phyloP scores from a whole-genome alignment of 805 yeast genomes.

The Kuraishia hungarica region DNA sequence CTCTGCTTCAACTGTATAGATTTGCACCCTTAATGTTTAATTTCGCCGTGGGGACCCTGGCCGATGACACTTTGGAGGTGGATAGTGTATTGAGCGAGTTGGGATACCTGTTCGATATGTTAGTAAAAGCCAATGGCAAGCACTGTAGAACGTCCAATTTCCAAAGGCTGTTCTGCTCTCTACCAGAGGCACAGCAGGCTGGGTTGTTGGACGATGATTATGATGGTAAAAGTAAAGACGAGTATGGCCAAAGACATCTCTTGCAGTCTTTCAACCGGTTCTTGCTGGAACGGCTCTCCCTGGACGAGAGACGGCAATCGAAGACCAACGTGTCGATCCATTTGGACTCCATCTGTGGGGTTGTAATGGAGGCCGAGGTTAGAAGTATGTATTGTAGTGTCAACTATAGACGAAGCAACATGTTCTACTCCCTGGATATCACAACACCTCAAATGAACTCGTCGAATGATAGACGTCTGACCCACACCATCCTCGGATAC shows the following conservation, averaged over 20 bases:
- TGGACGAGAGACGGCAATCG: conserved; percentile 36
- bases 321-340: conserved; percentile 9
- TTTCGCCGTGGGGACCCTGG: conserved; percentile 45
- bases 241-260: conserved; percentile 31
- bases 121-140: conserved; percentile 67
- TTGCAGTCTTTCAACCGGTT: conserved; percentile 52
- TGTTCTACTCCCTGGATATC: conserved; percentile 34
- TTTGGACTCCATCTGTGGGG: conserved; percentile 27
- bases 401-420: conserved; percentile 23
- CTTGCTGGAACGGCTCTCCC: conserved; percentile 40
- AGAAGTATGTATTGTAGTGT: conserved; percentile 30
- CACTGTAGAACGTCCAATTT: conserved; percentile 82
- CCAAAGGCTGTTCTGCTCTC: conserved; percentile 38
- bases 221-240: conserved; percentile 36
- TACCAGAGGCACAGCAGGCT: conserved; percentile 40
- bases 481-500: conserved; percentile 40
- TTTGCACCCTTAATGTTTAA: conserved; percentile 71
- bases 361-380: conserved; percentile 32
- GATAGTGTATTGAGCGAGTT: conserved; percentile 64
- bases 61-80: conserved; percentile 38
- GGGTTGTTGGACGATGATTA: conserved; percentile 38
- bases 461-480: conserved; percentile 9
- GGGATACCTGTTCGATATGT: conserved; percentile 89
- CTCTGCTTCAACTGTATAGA: conserved; percentile 72
- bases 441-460: background rate